Base-by-base conservation (phyloP, 352 stramenopile genomes). In the Hyaloperonospora brassicae region DNA sequence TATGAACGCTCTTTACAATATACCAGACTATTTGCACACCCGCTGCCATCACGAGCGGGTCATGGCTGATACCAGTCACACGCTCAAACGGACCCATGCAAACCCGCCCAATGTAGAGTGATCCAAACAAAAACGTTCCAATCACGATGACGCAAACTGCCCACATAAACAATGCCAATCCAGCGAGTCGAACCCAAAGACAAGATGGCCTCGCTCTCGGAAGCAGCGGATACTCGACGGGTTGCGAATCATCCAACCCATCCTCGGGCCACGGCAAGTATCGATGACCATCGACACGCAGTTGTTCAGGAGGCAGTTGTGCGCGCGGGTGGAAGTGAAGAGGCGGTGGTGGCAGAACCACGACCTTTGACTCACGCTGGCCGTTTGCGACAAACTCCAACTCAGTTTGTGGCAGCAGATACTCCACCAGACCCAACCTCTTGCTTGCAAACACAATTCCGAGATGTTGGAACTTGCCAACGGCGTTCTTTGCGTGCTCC, bases 401-500 rank as follows among this genome's bases (percentile, higher is more conserved):
- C 35, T 72, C 57, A 27, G 68, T 74, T 6, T 83, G 79, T 11
- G 84, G 84, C 13, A 94, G 56, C 14, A 94, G 43, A 44, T 78
- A 84, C 51, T 86, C 77, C 0, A 79, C 75, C 31, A 94, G 57
- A 14, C 84, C 82, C 27, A 94, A 63, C 17, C 78, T 61, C 6
- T 74, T 60, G 43, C 79, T 79, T 24, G 82, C 74, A 31, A 83
- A 76, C 14, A 62, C 45, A 36, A 93, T 76, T 3, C 68, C 80
- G 9, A 76, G 27, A 47, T 91, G 72, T 63, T 94, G 82, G 23
- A 89, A 73, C 13, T 71, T 75, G 1, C 84, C 84, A 54, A 94
- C 88, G 47, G 80, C 80, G 46, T 94, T 92, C 61, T 94, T 94
- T 34, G 80, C 76, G 41, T 87, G 80, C 55, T 99, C 96, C 30